Conservation (phyloP, 768 basidiomycete genomes). For the Erythrobasidium yunnanense region DNA sequence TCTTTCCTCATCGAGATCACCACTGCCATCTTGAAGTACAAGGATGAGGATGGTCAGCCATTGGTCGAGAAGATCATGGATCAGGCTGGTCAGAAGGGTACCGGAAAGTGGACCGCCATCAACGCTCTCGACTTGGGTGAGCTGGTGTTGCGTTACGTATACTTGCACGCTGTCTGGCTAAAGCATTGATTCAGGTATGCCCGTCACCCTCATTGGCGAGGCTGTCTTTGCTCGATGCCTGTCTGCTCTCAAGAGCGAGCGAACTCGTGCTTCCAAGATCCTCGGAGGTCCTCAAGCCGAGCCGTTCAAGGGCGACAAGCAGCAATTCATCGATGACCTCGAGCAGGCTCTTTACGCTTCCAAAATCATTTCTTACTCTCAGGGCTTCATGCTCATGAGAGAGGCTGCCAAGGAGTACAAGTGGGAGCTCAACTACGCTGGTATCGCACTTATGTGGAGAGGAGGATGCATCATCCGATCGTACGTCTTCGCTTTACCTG, state of each 20-base stretch:
- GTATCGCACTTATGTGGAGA: conserved; percentile 98
- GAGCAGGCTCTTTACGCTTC: conserved; percentile 98
- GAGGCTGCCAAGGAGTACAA: conserved; percentile 80
- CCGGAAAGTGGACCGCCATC: conserved; percentile 99
- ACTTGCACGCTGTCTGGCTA: conserved; percentile 26
- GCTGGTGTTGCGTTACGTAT: conserved; percentile 36
- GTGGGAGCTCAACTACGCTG: conserved; percentile 95
- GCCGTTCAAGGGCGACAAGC: conserved; percentile 91
- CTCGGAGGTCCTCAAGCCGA: conserved; percentile 85
- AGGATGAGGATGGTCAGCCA: conserved; percentile 85
- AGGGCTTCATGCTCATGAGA: conserved; percentile 99
- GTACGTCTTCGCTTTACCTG: conserved; percentile 12
- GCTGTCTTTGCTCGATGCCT: conserved; percentile 98
- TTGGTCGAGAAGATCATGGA: conserved; percentile 91
- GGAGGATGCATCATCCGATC: conserved; percentile 99
- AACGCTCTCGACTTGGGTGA: conserved; percentile 80
- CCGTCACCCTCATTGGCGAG: conserved; percentile 97
- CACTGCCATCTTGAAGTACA: conserved; percentile 88
- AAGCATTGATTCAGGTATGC: conserved; percentile 37
- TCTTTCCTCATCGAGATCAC: conserved; percentile 98
- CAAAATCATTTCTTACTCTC: conserved; percentile 82
- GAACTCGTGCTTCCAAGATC: conserved; percentile 78
- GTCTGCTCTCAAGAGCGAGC: conserved; percentile 93
- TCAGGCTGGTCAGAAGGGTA: conserved; percentile 95
- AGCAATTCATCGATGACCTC: conserved; percentile 96